Evolutionary conservation across 1,139 yeast species (phyloP), one percentile per base, ranked within the genome.

Genomic region (Saccharomyces hybrid): DNA sequence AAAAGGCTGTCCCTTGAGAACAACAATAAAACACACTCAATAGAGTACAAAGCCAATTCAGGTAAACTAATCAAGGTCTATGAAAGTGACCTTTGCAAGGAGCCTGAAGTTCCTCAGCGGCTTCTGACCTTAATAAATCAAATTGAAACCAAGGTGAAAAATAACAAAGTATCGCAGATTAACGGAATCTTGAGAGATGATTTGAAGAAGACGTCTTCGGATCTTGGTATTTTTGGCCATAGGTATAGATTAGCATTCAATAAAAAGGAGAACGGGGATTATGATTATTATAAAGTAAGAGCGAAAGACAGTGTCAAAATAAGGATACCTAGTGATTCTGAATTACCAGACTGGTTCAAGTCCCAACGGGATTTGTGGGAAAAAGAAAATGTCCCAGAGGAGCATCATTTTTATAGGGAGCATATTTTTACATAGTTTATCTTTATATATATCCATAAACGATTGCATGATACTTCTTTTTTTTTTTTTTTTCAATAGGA

Each of bases 271-370:
- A 59, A 61, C 32, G 66, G 69, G 1, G 64, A 64, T 27, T 68
- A 63, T 55, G 65, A 62, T 32, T 69, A 61, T 51, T 69, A 69
- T 52, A 64, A 63, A 53, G 48, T 55, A 14, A 29, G 27, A 9
- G 51, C 54, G 6, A 54, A 57, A 29, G 62, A 64, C 42, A 52
- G 62, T 2, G 65, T 77, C 16, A 64, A 66, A 19, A 71, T 86
- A 52, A 74, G 74, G 55, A 73, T 88, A 6, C 95, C 96, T 0
- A 73, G 78, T 2, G 88, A 83, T 55, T 71, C 74, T 29, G 75
- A 78, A 51, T 73, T 88, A 34, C 95, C 96, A 0, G 75, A 70
- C 2, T 88, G 96, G 96, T 86, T 86, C 62, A 73, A 75, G 19
- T 71, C 74, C 50, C 85, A 84, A 53, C 69, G 90, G 56, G 79